A percentile compares a stretch with the other conserved stretches of the same genome.
Evolutionary conservation across 495 filamentous ascomycete genomes (phyloP).

Genomic region (Tuber brumale): DNA sequence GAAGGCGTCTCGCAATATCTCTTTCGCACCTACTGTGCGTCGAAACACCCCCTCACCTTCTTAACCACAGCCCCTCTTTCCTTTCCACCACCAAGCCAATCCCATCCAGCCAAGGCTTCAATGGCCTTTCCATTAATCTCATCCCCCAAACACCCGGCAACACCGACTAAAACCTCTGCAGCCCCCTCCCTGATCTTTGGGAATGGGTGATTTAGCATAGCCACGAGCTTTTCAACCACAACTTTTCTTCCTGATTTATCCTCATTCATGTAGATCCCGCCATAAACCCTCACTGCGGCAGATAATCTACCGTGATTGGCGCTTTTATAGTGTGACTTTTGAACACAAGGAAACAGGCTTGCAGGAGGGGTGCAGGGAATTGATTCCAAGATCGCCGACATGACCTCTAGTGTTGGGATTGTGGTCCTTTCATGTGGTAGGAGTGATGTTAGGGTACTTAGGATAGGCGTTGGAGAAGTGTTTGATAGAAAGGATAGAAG

Average conservation of each 20-base stretch:
- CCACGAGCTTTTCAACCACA: slow-evolving; percentile 52
- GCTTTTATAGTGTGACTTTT: slow-evolving; percentile 76
- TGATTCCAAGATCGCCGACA: slow-evolving; percentile 65
- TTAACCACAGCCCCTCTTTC: neutral
- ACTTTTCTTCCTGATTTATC: slow-evolving; percentile 37
- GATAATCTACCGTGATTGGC: slow-evolving; percentile 69
- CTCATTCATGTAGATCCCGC: slow-evolving; percentile 49
- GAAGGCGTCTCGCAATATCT: neutral
- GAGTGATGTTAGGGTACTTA: slow-evolving; percentile 30
- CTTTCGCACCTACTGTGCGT: neutral
- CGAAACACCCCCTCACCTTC: neutral
- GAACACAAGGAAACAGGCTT: slow-evolving; percentile 57
- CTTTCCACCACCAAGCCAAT: neutral
- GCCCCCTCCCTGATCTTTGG: slow-evolving; percentile 51
- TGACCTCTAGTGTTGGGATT: slow-evolving; percentile 66
- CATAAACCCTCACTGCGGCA: slow-evolving; percentile 71
- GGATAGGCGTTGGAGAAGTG: slow-evolving; percentile 41
- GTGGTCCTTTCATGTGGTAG: slow-evolving; percentile 59
- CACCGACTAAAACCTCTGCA: slow-evolving; percentile 46
- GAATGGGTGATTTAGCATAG: slow-evolving; percentile 59
- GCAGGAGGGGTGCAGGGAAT: slow-evolving; percentile 26
- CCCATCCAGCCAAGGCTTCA: neutral
- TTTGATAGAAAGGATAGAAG: slow-evolving; percentile 48
- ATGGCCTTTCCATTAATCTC: slow-evolving; percentile 7
- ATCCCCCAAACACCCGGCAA: slow-evolving; percentile 32